Base-by-base conservation (phyloP, 2,329 filamentous ascomycete genomes). In the Epichloe bromicola region DNA sequence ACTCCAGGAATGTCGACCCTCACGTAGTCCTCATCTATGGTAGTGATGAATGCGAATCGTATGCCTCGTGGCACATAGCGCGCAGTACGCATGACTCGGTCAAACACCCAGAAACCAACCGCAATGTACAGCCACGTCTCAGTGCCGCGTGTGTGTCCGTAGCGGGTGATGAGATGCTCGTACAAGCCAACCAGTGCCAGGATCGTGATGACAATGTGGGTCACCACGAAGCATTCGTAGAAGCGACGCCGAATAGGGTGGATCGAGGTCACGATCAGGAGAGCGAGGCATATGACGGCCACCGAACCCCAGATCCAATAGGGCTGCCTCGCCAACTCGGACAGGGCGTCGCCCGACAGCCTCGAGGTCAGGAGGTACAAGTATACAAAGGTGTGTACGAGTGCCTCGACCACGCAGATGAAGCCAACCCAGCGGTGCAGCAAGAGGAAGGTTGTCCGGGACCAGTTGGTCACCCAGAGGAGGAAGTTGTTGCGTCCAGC, bases 341-440 rank as follows among this genome's bases (percentile, higher is more conserved):
- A 41, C 39, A 41, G 4, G 17, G 15, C 39, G 1, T n/a, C 15
- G 10, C 39, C 17, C 5, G 39, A 41, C 17, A 41, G 39, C 10
- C 8, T 54, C 50, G 14, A 50, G 47, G 17, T 65, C 61, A 51
- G 23, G 17, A 55, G 37, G 51, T 64, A 65, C 37, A 63, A 50
- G 2, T 67, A 59, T 53, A 68, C 58, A 5, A 62, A 42, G 2
- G 65, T 67, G 53, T 70, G 67, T 3, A 69, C 19, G 1, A 89
- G 83, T 7, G 86, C 89, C 71, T 90, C 86, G 72, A 86, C 88
- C 55, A 91, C 85, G 61, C 86, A 86, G 39, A 82, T 82, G 73
- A 81, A 91, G 0, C 60, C 65, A 12, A 68, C 56, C 62, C 66
- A 67, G 33, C 67, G 62, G 52, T 70, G 67, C 0, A 69, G 58